Evolutionary conservation across 2,329 filamentous ascomycete species (phyloP).

Genomic region (Trichothecium sympodiale): DNA sequence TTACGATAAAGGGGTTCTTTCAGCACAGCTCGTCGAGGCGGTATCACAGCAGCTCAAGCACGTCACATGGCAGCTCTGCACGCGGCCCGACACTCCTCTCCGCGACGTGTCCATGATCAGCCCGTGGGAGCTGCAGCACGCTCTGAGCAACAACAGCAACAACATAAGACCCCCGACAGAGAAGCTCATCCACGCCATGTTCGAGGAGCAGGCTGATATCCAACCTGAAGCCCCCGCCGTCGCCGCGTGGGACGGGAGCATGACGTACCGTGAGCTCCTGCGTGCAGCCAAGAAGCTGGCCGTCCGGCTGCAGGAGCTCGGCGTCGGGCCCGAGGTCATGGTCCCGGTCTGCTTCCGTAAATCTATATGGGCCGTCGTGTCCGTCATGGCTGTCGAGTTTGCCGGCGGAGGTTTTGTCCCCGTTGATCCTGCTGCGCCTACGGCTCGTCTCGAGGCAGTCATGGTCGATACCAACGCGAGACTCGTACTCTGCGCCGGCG

Average conservation of each 20-base stretch:
- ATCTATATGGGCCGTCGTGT: conserved; percentile 6
- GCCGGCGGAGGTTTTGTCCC: conserved; percentile 12
- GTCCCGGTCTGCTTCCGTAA: conserved; percentile 7
- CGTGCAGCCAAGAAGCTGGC: neutral
- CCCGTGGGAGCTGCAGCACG: neutral
- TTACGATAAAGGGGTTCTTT: conserved; percentile 3
- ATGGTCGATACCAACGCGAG: neutral
- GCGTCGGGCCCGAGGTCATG: conserved; percentile 12
- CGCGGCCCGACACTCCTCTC: neutral
- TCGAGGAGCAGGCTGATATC: neutral
- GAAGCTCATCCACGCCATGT: neutral
- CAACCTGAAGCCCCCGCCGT: conserved; percentile 17
- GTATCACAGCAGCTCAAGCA: neutral
- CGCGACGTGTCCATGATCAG: neutral
- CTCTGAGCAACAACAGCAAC: neutral
- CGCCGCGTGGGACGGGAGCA: conserved; percentile 29
- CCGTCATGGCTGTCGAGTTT: conserved; percentile 7
- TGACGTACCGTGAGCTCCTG: neutral
- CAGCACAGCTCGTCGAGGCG: neutral
- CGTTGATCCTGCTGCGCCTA: conserved; percentile 23
- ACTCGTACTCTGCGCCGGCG: conserved; percentile 1
- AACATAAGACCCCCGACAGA: neutral
- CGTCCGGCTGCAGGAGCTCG: conserved; percentile 4
- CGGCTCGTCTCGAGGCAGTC: conserved; percentile 2
- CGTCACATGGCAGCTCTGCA: neutral